Base-by-base conservation (phyloP, 306 rosid genomes). In the Adenanthera pavonina region DNA sequence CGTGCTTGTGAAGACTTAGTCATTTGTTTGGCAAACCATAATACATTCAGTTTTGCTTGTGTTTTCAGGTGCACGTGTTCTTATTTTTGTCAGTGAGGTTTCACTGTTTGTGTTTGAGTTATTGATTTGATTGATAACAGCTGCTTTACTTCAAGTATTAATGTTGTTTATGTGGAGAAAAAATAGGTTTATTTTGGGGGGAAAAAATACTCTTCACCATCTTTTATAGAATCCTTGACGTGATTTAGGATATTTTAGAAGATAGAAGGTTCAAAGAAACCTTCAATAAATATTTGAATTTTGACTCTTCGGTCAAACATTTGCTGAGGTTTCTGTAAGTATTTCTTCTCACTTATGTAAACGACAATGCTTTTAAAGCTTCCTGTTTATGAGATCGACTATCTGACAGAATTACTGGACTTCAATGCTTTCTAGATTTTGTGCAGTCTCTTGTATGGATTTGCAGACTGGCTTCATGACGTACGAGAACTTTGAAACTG, bases 301-400 rank as follows among this genome's bases (percentile, higher is more conserved):
- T 57, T 72, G 95, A 91, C 86, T 88, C 94, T 38, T 79, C 92
- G 9, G 89, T 89, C 81, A 90, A 89, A 71, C 90, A 87, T 83
- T 85, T 95, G 67, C 62, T 90, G 78, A 89, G 86, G 89, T 92
- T 90, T 88, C 86, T 92, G 98, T 93, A 80, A 91, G 99, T 90
- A 76, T 59, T 60, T 84, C 69, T 81, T 85, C 44, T 62, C 64
- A 62, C 75, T 51, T 68, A 34, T 19, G 77, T 83, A 46, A 34
- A 79, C 25, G 43, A 40, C 48, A 7, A 73, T 52, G 60, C 3
- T 52, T 40, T 40, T 12, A 40, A 16, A 56, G 20, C 7, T n/a
- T 40, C 67, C 72, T 68, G 61, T 46, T 48, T 74, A n/a, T 53
- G 40, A 52, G 61, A 44, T 54, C 62, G 74, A 48, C 73, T 64